Percentiles rank a stretch among this genome's conserved stretches.
phyloP scores from a whole-genome alignment of 768 basidiomycete genomes.

The Kwoniella pini region DNA sequence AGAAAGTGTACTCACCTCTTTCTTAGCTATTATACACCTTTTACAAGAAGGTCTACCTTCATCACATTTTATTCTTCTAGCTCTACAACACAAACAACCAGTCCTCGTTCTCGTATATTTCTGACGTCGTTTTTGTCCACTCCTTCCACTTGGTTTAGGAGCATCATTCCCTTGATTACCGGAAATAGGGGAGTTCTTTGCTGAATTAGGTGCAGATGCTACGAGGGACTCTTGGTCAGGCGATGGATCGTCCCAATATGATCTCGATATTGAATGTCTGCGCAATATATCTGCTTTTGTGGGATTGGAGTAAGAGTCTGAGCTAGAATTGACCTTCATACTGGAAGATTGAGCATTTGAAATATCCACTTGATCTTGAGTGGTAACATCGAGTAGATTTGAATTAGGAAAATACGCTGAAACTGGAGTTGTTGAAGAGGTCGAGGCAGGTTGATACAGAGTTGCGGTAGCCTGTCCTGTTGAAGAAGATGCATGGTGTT shows the following conservation, averaged over 20 bases:
- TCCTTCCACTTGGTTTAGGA: slow-evolving; percentile 13
- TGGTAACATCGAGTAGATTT: neutral
- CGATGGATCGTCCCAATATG: slow-evolving; percentile 22
- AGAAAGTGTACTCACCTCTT: slow-evolving; percentile 65
- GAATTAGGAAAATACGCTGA: neutral
- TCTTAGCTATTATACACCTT: slow-evolving; percentile 80
- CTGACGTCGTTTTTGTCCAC: slow-evolving; percentile 56
- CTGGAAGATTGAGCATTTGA: neutral
- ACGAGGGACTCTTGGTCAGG: slow-evolving; percentile 1
- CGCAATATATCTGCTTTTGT: slow-evolving; percentile 17
- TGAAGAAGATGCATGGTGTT: slow-evolving; percentile 2
- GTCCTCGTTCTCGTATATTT: slow-evolving; percentile 95
- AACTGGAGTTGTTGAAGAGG: neutral
- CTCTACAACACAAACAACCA: slow-evolving; percentile 88
- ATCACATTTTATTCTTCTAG: slow-evolving; percentile 97
- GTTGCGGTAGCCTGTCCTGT: neutral
- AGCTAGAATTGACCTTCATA: neutral
- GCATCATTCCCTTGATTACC: neutral
- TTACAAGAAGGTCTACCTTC: slow-evolving; percentile 84
- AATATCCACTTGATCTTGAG: neutral
- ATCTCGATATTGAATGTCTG: slow-evolving; percentile 13
- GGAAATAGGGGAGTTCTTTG: slow-evolving; percentile 1
- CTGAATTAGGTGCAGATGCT: slow-evolving; percentile 3
- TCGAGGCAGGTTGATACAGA: neutral
- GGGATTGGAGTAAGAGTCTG: slow-evolving; percentile 2